Base-by-base conservation (phyloP, 2,329 filamentous ascomycete genomes). In the Aspergillus proliferans region DNA sequence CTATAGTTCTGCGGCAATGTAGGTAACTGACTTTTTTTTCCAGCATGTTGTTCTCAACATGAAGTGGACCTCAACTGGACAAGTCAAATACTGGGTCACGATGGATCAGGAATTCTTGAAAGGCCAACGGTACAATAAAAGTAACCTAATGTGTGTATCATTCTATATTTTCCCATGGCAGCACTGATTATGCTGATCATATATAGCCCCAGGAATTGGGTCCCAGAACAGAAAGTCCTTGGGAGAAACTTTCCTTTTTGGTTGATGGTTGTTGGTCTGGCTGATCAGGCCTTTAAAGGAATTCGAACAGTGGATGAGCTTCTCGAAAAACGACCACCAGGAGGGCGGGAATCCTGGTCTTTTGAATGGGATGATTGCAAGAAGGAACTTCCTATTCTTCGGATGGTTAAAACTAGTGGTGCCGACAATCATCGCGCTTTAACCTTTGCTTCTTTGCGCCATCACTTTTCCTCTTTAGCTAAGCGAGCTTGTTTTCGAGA, bases 181-280 rank as follows among this genome's bases (percentile, higher is more conserved):
- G n/a, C 21, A 28, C 18, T 10, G 33, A 36, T 36, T 15, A 15
- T n/a, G 15, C 12, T 36, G 14, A 36, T 12, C 33, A 36, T 6
- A 36, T 36, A 36, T 36, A 36, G 33, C 33, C 33, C 33, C 14
- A 36, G 33, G 24, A 57, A 57, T 43, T 60, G 41, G 58, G 54
- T 61, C 18, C 43, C 43, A 6, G 53, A 60, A 18, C 21, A 58
- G 41, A 52, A 14, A 3, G 36, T 58, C 7, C 52, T 60, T 45
- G 21, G 51, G 19, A 49, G 47, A 1, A 59, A 48, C 42, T 61
- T 60, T 53, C 41, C 59, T 1, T 61, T 59, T 28, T 60, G 19
- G 54, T 48, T 56, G 2, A 60, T 60, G 1, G 47, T 59, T 3
- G 39, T 53, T 51, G 22, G 54, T 2, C 46, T 61, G 14, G 53